Base-by-base conservation (phyloP, 495 filamentous ascomycete genomes). In the Penicillium samsonianum region DNA sequence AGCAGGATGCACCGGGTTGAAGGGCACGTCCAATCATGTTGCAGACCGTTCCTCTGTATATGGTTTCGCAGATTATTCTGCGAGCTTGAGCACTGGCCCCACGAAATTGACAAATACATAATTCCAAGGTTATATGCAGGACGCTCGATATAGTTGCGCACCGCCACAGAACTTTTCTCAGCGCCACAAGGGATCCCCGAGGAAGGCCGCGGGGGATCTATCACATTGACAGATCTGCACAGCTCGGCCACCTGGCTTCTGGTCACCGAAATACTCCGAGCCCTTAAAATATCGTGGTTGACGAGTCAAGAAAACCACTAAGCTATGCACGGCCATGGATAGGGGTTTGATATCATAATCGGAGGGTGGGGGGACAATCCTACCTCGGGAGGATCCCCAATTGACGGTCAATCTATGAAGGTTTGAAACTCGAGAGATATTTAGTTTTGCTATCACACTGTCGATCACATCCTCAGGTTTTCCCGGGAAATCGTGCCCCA, bases 211-310 rank as follows among this genome's bases (percentile, higher is more conserved):
- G n/a, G 45, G 52, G 42, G 62, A 67, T 52, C 37, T 59, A 53
- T 67, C 65, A 67, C 62, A 58, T 53, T 65, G 58, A 67, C 55
- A 56, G 44, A 54, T 35, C 57, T 37, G 23, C 20, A 26, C 60
- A 59, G 58, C 58, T 54, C 50, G 59, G 60, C 60, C 60, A 54
- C 50, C 11, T 26, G 31, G n/a, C 25, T 42, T 52, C 26, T 47
- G n/a, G 37, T 40, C 37, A 58, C 62, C 61, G 61, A 67, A 61
- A 61, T 55, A 26, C 45, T 48, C 64, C 64, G 64, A 59, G 7
- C 38, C 17, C 37, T 40, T 30, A 42, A 38, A 35, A 33, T 26
- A 56, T 55, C 20, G 25, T 20, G 33, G 30, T 40, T 63, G 60
- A 63, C 56, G 48, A 38, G 42, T 46, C 11, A 3, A 48, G 14